Conservation (phyloP, 495 filamentous ascomycete genomes). For the Lasiosphaeria hispida region DNA sequence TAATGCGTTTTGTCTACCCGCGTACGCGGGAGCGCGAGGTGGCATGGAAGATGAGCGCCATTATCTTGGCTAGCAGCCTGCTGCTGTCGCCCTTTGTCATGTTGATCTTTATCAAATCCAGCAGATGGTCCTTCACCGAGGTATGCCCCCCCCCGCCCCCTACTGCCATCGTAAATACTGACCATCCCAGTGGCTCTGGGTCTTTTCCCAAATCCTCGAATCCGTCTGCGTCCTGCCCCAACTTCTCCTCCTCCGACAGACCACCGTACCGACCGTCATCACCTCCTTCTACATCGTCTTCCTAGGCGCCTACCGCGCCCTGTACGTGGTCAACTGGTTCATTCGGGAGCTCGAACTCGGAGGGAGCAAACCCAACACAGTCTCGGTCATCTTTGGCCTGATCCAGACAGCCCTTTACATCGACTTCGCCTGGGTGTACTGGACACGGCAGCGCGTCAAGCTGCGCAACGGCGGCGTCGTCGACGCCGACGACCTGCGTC, state of each 20-base stretch:
- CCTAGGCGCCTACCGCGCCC: constrained; percentile 81
- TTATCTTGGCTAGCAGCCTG: constrained; percentile 57
- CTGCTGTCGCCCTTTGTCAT: constrained; percentile 64
- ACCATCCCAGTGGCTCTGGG: constrained; percentile 63
- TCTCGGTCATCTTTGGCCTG: constrained; percentile 78
- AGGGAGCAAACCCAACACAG: constrained; percentile 62
- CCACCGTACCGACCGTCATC: constrained; percentile 92
- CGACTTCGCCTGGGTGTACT: constrained; percentile 98
- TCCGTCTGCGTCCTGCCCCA: constrained; percentile 89
- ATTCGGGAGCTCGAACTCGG: constrained; percentile 55
- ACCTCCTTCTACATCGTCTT: constrained; percentile 90
- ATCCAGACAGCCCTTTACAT: constrained; percentile 88
- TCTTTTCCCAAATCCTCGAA: constrained; percentile 87
- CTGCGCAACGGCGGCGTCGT: constrained; percentile 86
- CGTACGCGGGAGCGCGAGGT: constrained; percentile 86
- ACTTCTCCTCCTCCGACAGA: constrained; percentile 86
- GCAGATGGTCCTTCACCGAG: constrained; percentile 50
- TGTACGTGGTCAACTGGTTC: constrained; percentile 95
- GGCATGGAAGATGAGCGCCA: constrained; percentile 81
- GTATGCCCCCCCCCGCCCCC: constrained; percentile 41
- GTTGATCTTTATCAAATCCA: constrained; percentile 54
- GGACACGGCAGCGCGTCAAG: constrained; percentile 88
- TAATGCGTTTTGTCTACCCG: constrained; percentile 85
- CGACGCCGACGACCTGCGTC: constrained; percentile 83
- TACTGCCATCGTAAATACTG: not conserved